Evolutionary conservation across 768 basidiomycete species (phyloP), one percentile per base, ranked within the genome.

Genomic region (Amanita rubescens): DNA sequence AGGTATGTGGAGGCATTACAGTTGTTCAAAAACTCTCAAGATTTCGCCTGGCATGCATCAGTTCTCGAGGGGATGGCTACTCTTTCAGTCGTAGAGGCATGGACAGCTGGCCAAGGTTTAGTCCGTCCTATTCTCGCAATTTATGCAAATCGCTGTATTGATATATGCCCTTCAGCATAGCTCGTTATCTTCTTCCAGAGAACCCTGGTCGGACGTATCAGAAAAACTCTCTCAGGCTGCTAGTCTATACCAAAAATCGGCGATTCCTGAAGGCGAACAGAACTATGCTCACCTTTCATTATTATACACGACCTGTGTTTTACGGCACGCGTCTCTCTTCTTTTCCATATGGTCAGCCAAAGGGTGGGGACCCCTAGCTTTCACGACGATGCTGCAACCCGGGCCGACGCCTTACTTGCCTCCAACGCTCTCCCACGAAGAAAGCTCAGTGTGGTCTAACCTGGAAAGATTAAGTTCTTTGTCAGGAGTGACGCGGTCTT

Each of bases 1-100:
- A 92, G 90, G 82, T 98, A 93, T 67, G 79, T 82, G 49, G 94
- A 98, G 71, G 87, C 93, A 11, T 69, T 92, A 15, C 77, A 77
- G 30, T 65, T 89, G n/a, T 83, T 92, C 60, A 89, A 85, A 66
- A 73, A 74, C 1, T 76, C 81, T 7, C 80, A 82, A 52, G 95
- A 97, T 66, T 69, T 79, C 20, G 74, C 88, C 24, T 99, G 95
- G 95, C 87, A 94, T 65, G 95, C 91, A 0, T 83, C 87, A 11
- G 84, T 85, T 0, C 71, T 91, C 42, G 96, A 99, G 71, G 91
- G 92, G 3, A 67, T 94, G 60, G 89, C 87, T 1, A 88, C 87
- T 2, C 74, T 87, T 25, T 75, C 81, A 8, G 74, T 95, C 10
- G 74, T 96, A 17, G 92, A 95, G 55, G 84, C 87, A 7, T 97